phyloP scores from a whole-genome alignment of 805 yeast genomes.

The Kluyveromyces siamensis region DNA sequence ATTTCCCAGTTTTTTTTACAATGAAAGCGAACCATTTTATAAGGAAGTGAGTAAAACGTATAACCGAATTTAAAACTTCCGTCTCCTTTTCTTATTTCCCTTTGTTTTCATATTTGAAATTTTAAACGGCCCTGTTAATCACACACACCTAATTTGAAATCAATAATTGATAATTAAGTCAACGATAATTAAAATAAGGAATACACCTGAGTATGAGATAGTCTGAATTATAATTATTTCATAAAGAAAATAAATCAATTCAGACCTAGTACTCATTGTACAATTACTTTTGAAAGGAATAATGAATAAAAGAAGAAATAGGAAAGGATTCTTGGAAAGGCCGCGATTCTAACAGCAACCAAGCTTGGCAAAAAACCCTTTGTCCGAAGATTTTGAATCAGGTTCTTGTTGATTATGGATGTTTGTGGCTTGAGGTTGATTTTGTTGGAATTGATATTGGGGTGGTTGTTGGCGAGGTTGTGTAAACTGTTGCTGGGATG shows the following conservation, averaged over 20 bases:
- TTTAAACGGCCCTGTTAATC: not conserved
- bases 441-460: slow-evolving; percentile 10
- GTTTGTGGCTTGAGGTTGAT: slow-evolving; percentile 2
- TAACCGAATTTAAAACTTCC: not conserved
- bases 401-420: slow-evolving; percentile 7
- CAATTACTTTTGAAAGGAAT: not conserved
- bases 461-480: slow-evolving; percentile 9
- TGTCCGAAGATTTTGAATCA: slow-evolving; percentile 15
- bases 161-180: not conserved
- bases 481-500: slow-evolving; percentile 11
- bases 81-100: not conserved
- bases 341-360: slow-evolving; percentile 23
- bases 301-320: not conserved
- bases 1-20: not conserved
- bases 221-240: too few relatives aligned
- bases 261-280: not conserved
- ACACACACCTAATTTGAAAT: not conserved
- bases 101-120: too few relatives aligned
- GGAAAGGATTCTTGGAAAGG: not conserved
- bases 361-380: slow-evolving; percentile 27
- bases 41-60: not conserved
- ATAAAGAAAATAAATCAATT: not conserved
- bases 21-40: not conserved
- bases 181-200: not conserved
- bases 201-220: not conserved